phyloP scores from a whole-genome alignment of 1,284 basidiomycete genomes.

The Athelia psychrophila region DNA sequence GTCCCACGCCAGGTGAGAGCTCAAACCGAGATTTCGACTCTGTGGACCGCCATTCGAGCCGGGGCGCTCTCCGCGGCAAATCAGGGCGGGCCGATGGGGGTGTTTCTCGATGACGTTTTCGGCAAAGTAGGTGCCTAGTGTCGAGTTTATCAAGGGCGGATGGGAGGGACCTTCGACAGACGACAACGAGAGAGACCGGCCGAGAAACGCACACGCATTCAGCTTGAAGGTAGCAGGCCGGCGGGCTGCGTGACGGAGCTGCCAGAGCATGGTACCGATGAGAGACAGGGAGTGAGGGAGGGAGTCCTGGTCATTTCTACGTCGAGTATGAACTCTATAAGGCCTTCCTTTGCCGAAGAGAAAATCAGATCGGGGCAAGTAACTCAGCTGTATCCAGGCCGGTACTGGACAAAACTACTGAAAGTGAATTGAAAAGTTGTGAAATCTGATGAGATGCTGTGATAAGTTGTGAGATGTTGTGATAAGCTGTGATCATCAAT shows the following conservation, averaged over 20 bases:
- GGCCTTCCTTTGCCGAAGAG: too few relatives aligned
- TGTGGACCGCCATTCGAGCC: constrained; percentile 58
- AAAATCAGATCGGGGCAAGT: too few relatives aligned
- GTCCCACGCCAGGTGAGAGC: constrained; percentile 67
- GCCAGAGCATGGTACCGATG: background rate
- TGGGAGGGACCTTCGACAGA: constrained; percentile 55
- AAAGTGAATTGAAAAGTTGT: too few relatives aligned
- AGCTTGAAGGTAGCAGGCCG: too few relatives aligned
- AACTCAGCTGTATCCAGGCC: too few relatives aligned
- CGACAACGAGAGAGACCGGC: constrained; percentile 41
- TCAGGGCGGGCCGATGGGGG: constrained; percentile 56
- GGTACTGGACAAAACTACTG: too few relatives aligned
- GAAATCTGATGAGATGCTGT: too few relatives aligned
- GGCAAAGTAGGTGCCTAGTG: constrained; percentile 64
- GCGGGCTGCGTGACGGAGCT: background rate
- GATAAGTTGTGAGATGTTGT: too few relatives aligned
- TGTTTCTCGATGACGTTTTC: constrained; percentile 51
- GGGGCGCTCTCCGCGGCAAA: constrained; percentile 60
- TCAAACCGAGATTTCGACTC: constrained; percentile 43
- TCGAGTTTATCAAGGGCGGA: constrained; percentile 57
- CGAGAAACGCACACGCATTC: too few relatives aligned
- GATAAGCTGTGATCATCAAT: too few relatives aligned
- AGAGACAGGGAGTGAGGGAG: background rate
- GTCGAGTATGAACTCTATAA: too few relatives aligned
- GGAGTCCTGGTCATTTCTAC: background rate